phyloP scores from a whole-genome alignment of 2,329 filamentous ascomycete genomes.

The Aspergillus vadensis region DNA sequence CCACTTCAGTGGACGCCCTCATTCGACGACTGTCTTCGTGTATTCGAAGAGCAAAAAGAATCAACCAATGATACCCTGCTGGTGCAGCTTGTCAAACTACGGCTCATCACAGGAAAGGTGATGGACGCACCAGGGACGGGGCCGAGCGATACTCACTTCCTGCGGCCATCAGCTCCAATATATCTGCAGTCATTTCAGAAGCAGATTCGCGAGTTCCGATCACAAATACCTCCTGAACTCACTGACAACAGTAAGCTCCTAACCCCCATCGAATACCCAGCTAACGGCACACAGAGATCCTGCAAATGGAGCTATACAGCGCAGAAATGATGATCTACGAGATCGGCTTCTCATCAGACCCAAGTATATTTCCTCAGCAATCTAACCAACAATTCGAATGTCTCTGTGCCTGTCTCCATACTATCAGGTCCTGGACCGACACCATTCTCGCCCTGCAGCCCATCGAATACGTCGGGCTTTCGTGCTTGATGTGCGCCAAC shows the following conservation, averaged over 20 bases:
- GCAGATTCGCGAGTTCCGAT: background rate
- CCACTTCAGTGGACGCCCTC: slow-evolving; percentile 7
- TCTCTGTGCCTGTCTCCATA: background rate
- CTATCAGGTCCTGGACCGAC: background rate
- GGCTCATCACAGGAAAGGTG: background rate
- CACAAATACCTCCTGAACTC: background rate
- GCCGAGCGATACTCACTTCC: no score
- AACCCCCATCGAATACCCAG: background rate
- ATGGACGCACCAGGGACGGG: background rate
- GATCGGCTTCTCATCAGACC: background rate
- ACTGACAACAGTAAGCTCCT: background rate
- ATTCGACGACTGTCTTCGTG: slow-evolving; percentile 4
- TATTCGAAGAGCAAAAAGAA: slow-evolving; percentile 5
- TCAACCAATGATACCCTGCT: background rate
- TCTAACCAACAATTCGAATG: background rate
- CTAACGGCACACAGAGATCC: background rate
- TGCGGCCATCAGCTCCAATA: background rate
- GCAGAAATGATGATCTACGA: background rate
- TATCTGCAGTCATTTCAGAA: slow-evolving; percentile 6
- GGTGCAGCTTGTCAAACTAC: slow-evolving; percentile 3
- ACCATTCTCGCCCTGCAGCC: background rate
- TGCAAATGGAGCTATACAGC: background rate
- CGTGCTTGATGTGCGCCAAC: background rate
- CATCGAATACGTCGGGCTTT: background rate
- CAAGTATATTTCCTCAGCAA: background rate